Evolutionary conservation across 495 filamentous ascomycete genomes (phyloP), one percentile per base, ranked within the genome.

Genomic region (Platismatia glauca): DNA sequence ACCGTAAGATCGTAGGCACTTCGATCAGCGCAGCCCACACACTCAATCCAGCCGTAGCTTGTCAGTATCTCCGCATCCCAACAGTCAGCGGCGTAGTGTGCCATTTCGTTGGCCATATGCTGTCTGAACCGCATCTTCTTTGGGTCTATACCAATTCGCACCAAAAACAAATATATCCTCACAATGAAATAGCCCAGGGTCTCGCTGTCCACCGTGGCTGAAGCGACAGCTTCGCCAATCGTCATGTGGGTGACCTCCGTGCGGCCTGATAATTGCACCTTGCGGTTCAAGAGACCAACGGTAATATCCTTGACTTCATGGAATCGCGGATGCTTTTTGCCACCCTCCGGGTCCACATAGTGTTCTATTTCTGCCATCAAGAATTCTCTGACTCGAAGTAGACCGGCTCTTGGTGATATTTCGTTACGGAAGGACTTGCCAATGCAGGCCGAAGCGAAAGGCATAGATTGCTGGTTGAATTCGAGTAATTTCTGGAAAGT

Each of bases 181-280:
- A 84, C 89, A 39, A 93, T 78, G 78, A 93, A 93, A 77, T 93
- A 93, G 55, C 89, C 89, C n/a, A 93, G 79, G 2, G 88, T 91
- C 76, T 93, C 89, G 73, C 90, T 93, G 71, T 93, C 87, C 13
- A 93, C 86, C 22, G 89, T 68, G 12, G 81, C 79, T 27, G 76
- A 77, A 71, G 82, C 76, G 34, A 93, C 88, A 34, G 89, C 89
- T 70, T 89, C 76, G 63, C 87, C 86, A 63, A 91, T 85, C 24
- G 82, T 77, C 72, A 85, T 79, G 61, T 72, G 77, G 68, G 78
- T 78, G 22, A 80, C 76, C 46, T 83, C 71, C 20, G 88, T 90
- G 71, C 81, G 82, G 61, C 86, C 86, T 52, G 81, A 82, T 41
- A 88, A 79, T 75, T 93, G 89, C 1, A 86, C 83, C 27, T 88